Evolutionary conservation across 768 basidiomycete species (phyloP), one percentile per base, ranked within the genome.

Genomic region (Leucosporidium scottii): DNA sequence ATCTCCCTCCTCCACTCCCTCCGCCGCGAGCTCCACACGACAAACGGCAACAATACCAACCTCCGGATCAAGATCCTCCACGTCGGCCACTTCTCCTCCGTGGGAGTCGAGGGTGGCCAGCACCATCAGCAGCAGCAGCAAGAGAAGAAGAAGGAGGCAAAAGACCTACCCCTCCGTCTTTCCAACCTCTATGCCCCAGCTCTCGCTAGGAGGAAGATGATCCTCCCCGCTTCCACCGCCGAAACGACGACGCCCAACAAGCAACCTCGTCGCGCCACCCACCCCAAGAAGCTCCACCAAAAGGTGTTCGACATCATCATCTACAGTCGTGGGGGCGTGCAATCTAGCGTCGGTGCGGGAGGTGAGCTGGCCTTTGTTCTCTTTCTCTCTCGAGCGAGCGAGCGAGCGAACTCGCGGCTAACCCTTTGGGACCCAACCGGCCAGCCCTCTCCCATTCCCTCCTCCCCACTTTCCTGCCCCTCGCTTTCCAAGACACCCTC

Each of bases 1-100:
- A 20, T 44, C 4, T 64, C 69, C 2, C 31, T 72, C n/a, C 61
- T 74, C 64, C 60, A 66, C 48, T 69, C 71, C 0, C 68, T 74
- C 51, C 68, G 71, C 1, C 68, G 73, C 6, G 73, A 74, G 54
- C 54, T 70, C 49, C 7, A 53, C 15, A 55, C 65, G 15, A 51
- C 66, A 10, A 25, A 56, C 12, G 25, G 66, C 1, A 13, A 51
- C 1, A 49, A 58, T 47, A 36, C 47, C 2, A 49, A 58, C 51
- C n/a, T 68, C 17, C 17, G 48, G 7, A 27, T 72, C 64, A 27
- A 51, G 8, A n/a, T 61, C 39, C 65, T 74, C 48, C 66, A 70
- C 27, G 36, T 51, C n/a, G 70, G 34, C 5, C 34, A 34, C 34
- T 34, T 34, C 5, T 34, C 34, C 34, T 34, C 34, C 34, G 4